Evolutionary conservation across 2,329 filamentous ascomycete species (phyloP).

Genomic region (Talaromyces sp.): DNA sequence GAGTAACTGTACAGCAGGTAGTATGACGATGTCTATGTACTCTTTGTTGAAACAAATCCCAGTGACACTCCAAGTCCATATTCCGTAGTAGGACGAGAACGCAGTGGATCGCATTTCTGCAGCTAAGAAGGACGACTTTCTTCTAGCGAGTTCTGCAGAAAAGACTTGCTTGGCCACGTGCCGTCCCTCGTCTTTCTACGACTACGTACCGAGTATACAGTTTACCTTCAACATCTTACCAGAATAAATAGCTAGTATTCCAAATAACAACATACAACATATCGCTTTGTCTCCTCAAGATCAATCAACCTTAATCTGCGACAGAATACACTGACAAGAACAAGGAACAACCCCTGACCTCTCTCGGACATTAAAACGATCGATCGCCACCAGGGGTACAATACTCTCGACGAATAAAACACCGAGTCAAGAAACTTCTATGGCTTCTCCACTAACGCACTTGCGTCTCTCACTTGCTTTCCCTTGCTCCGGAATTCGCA

Average conservation of each 20-base stretch:
- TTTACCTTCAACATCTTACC: background rate
- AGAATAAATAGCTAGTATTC: background rate
- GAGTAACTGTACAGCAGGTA: too few species aligned
- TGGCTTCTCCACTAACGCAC: background rate
- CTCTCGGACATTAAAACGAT: constrained; percentile 3
- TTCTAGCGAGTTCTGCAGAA: background rate
- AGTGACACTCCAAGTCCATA: background rate
- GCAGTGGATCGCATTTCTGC: background rate
- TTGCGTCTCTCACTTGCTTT: background rate
- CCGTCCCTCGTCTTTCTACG: background rate
- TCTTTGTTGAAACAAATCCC: background rate
- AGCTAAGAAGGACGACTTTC: background rate
- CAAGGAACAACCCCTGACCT: background rate
- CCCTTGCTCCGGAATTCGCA: background rate
- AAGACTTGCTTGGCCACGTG: background rate
- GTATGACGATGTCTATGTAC: too few species aligned
- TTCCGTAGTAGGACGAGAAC: too few species aligned
- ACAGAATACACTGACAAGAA: background rate
- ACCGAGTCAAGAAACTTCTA: background rate
- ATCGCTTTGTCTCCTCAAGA: too few species aligned
- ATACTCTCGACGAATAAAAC: background rate
- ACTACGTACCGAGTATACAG: too few species aligned
- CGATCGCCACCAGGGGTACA: background rate
- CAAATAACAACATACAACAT: too few species aligned
- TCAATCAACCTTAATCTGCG: background rate